Evolutionary conservation across 164 flowering plant species (phyloP).

Genomic region (Kalanchoe fedtschenkoi): DNA sequence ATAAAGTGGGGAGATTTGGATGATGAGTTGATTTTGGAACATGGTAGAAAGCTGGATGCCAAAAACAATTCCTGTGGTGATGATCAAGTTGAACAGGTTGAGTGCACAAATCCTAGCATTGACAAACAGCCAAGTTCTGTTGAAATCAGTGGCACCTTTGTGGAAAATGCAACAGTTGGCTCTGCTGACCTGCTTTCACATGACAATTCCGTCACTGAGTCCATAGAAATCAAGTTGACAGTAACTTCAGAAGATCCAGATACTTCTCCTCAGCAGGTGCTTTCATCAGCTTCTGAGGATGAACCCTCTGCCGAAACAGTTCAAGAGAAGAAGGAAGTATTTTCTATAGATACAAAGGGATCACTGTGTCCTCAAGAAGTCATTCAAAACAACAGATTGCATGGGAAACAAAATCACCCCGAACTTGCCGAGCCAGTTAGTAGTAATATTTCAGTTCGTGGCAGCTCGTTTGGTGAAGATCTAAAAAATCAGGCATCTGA

Average conservation of each 20-base stretch:
- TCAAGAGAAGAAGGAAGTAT: constrained; percentile 23
- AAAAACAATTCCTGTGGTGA: constrained; percentile 28
- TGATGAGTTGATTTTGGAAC: constrained; percentile 24
- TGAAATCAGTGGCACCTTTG: neutral
- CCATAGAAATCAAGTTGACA: constrained; percentile 19
- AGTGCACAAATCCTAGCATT: constrained; percentile 14
- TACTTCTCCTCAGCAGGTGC: constrained; percentile 8
- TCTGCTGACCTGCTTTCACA: constrained; percentile 11
- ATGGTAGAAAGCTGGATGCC: constrained; percentile 18
- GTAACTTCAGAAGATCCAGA: constrained; percentile 9
- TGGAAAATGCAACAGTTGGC: neutral
- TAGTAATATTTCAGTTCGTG: neutral
- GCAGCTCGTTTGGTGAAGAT: constrained; percentile 13
- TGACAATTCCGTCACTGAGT: constrained; percentile 15
- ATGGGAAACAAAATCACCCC: constrained; percentile 11
- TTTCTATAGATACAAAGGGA: constrained; percentile 17
- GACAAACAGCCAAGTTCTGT: neutral
- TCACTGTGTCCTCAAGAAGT: constrained; percentile 14
- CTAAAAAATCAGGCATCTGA: constrained; percentile 13
- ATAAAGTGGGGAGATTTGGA: constrained; percentile 76
- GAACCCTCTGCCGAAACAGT: constrained; percentile 14
- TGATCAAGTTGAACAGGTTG: constrained; percentile 18
- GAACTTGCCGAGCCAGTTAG: constrained; percentile 11
- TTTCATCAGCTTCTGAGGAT: constrained; percentile 9
- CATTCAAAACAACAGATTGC: constrained; percentile 12